A percentile compares a stretch with the other conserved stretches of the same genome.
Evolutionary conservation across 1,139 yeast species (phyloP).

Genomic region (Zygosaccharomyces sapae): DNA sequence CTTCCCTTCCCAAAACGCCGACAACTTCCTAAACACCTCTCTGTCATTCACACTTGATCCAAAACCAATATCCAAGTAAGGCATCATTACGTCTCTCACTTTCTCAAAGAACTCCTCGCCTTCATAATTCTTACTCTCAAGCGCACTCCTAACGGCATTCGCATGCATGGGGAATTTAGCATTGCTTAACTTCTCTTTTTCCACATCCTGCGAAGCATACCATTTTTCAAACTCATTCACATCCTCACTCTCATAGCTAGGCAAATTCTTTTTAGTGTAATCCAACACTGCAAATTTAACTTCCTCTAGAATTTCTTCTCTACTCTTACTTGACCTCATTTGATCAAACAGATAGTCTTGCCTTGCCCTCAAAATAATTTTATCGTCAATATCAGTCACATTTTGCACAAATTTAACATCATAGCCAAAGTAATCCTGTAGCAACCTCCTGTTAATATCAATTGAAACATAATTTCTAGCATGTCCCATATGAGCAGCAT

Average conservation of each 20-base stretch:
- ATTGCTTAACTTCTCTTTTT: constrained; percentile 48
- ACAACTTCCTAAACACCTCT: constrained; percentile 70
- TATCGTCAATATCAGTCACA: constrained; percentile 96
- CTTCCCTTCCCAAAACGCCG: constrained; percentile 85
- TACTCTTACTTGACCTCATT: constrained; percentile 38
- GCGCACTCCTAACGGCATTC: constrained; percentile 59
- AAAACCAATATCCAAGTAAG: constrained; percentile 61
- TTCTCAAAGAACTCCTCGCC: constrained; percentile 43
- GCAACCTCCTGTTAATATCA: constrained; percentile 83
- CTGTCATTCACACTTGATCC: constrained; percentile 85
- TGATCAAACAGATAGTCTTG: constrained; percentile 76
- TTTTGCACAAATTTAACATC: constrained; percentile 85
- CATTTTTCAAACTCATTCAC: constrained; percentile 48
- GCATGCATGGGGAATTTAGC: constrained; percentile 87
- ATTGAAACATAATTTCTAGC: constrained; percentile 95
- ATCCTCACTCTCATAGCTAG: constrained; percentile 39
- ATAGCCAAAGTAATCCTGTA: constrained; percentile 89
- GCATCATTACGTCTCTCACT: constrained; percentile 71
- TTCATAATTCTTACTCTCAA: constrained; percentile 39
- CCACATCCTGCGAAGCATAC: constrained; percentile 48
- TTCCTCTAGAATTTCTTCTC: constrained; percentile 38
- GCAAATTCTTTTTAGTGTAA: constrained; percentile 58
- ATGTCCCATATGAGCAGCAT: constrained; percentile 98
- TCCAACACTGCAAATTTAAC: constrained; percentile 44
- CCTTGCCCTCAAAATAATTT: constrained; percentile 90